These are phyloP conservation scores for Dryas octopetala DNA, from an alignment of 306 rosid species.

Conservation along the genomic window DNA sequence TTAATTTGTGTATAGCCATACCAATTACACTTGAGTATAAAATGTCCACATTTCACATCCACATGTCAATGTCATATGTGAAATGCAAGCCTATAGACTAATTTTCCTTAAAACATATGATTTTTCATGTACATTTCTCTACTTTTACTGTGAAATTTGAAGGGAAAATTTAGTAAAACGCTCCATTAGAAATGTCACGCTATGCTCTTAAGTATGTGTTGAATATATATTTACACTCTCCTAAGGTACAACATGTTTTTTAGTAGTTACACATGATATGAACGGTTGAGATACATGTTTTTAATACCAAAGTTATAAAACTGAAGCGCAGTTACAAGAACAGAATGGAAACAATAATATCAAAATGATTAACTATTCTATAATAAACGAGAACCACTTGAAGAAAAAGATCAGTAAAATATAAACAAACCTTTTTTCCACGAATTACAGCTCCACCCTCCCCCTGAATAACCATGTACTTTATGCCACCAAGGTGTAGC, in stretches of 20 bases:
- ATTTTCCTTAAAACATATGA: neutral
- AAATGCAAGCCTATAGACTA: neutral
- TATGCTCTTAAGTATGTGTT: neutral
- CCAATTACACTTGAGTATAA: neutral
- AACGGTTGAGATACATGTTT: neutral
- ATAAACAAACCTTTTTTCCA: conserved; percentile 73
- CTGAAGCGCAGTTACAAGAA: neutral
- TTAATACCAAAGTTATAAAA: too few species aligned
- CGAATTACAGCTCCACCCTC: conserved; percentile 74
- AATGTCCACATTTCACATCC: neutral
- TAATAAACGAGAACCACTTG: too few species aligned
- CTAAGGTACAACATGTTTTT: neutral
- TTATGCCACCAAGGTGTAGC: conserved; percentile 65
- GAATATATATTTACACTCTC: neutral
- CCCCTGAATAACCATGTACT: conserved; percentile 88
- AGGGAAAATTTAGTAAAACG: neutral
- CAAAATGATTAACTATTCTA: too few species aligned
- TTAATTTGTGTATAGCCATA: neutral
- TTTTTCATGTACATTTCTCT: neutral
- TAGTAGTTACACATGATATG: neutral
- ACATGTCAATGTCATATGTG: neutral
- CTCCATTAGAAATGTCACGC: neutral
- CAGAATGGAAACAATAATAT: neutral
- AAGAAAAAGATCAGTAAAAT: neutral
- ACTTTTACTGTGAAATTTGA: neutral